Conservation (phyloP, 1,284 basidiomycete species). For the Rhodotorula sp. region DNA sequence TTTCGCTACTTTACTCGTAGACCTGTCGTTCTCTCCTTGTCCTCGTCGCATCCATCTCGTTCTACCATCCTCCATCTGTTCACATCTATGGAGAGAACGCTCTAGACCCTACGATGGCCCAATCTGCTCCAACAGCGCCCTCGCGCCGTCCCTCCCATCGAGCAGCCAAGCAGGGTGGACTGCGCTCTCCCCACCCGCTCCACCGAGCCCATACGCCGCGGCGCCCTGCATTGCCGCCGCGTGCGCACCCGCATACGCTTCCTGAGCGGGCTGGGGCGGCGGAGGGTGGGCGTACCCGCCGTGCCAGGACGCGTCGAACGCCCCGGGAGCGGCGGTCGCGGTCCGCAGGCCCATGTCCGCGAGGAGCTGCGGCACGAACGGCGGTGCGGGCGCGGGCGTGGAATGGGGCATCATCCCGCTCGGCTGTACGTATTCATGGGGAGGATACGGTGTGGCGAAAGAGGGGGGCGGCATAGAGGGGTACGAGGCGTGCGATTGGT, state of each 20-base stretch:
- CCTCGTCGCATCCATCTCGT: too few species aligned
- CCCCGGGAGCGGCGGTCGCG: not conserved
- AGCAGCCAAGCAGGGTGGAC: not conserved
- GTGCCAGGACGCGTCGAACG: slow-evolving; percentile 1
- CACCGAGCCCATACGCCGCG: not conserved
- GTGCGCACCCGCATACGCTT: not conserved
- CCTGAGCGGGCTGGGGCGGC: not conserved
- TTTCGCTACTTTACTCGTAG: too few species aligned
- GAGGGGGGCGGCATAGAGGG: too few species aligned
- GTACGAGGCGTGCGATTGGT: too few species aligned
- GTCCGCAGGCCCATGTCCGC: slow-evolving; percentile 6
- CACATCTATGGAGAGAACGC: too few species aligned
- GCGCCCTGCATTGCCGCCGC: not conserved
- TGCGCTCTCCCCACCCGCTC: too few species aligned
- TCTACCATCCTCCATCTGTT: too few species aligned
- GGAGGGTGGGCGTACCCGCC: not conserved
- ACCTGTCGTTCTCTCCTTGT: too few species aligned
- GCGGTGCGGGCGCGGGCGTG: not conserved
- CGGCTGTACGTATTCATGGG: not conserved
- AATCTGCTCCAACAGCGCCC: not conserved
- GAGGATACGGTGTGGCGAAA: too few species aligned
- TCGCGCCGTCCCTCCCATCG: not conserved
- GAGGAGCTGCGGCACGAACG: slow-evolving; percentile 4
- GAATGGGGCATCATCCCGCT: too few species aligned
- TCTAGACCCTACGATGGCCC: too few species aligned